Percentiles rank a stretch among this genome's conserved stretches.
Evolutionary conservation across 257 asterid species (phyloP).

Genomic region (Solanum megistacrolobum): DNA sequence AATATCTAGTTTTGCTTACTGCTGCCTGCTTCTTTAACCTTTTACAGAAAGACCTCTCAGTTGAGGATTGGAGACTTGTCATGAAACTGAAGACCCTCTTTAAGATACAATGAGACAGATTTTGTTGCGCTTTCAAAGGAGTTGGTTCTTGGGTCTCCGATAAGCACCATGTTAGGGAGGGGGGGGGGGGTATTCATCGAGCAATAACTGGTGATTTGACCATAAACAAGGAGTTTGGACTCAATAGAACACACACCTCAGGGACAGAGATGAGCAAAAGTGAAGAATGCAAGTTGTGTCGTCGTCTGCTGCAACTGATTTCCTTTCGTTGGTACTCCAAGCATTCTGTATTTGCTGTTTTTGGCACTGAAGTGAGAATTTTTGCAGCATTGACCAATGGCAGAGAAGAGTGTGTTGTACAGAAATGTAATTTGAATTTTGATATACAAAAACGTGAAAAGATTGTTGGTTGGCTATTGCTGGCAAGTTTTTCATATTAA

Average conservation of each 20-base stretch:
- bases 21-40: background rate
- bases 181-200: background rate
- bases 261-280: background rate
- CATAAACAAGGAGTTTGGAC: background rate
- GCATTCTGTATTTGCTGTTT: background rate
- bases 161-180: background rate
- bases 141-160: background rate
- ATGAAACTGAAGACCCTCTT: conserved; percentile 66
- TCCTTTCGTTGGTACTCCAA: background rate
- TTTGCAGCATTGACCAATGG: background rate
- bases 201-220: background rate
- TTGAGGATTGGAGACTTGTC: conserved; percentile 65
- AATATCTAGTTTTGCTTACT: background rate
- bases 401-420: background rate
- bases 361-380: background rate
- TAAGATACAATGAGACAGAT: conserved; percentile 47
- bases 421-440: background rate
- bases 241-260: background rate
- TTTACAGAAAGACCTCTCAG: conserved; percentile 62
- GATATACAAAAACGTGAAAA: background rate
- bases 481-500: background rate
- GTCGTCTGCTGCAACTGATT: background rate
- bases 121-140: background rate
- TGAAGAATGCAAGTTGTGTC: background rate
- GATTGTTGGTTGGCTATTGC: background rate